A percentile compares a stretch with the other conserved stretches of the same genome.
phyloP scores from a whole-genome alignment of 257 asterid species.

The Solanum ossicruentum region DNA sequence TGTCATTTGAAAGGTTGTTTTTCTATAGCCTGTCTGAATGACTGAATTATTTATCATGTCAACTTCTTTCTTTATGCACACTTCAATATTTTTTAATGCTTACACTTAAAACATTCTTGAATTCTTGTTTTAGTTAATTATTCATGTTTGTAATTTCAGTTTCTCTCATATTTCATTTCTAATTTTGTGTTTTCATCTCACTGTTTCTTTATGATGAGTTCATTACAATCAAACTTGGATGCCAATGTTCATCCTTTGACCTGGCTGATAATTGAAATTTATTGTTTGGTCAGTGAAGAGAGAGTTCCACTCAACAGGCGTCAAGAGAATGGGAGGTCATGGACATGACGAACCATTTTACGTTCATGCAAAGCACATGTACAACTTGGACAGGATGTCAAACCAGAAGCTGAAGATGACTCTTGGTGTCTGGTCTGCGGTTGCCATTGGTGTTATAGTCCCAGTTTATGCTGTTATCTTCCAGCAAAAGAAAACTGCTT shows the following conservation, averaged over 20 bases:
- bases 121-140: not conserved
- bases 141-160: not conserved
- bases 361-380: conserved; percentile 93
- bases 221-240: not conserved
- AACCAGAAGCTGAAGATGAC: conserved; percentile 47
- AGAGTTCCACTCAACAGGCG: conserved; percentile 61
- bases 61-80: not conserved
- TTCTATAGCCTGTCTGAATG: not conserved
- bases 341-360: conserved; percentile 79
- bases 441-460: conserved; percentile 67
- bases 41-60: not conserved
- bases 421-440: conserved; percentile 52
- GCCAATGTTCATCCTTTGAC: not conserved
- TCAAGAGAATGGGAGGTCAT: conserved; percentile 82
- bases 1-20: not conserved
- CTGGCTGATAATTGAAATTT: not conserved
- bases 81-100: not conserved
- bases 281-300: conserved; percentile 28
- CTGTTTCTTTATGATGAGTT: not conserved
- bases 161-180: not conserved
- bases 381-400: conserved; percentile 84
- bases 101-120: not conserved
- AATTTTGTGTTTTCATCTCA: not conserved
- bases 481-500: conserved; percentile 83
- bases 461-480: conserved; percentile 68